These are phyloP conservation scores for Pisolithus sp. DNA, from an alignment of 768 basidiomycete species.

Conservation along the genomic window DNA sequence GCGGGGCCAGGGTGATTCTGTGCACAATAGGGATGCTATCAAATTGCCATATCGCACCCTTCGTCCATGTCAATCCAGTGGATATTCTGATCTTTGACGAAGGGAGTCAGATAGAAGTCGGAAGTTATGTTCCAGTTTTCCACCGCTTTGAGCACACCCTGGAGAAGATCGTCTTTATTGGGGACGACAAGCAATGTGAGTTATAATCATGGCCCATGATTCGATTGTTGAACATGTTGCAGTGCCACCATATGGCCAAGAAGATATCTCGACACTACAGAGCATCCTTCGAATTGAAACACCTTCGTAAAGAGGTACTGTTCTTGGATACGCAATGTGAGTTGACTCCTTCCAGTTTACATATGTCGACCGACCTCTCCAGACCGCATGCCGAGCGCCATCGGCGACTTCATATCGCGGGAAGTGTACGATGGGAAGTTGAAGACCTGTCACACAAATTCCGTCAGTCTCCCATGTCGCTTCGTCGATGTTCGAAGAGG, in stretches of 20 bases:
- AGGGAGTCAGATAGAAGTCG: constrained; percentile 40
- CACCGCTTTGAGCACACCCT: constrained; percentile 20
- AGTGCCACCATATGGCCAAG: constrained; percentile 80
- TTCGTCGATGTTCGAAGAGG: constrained; percentile 36
- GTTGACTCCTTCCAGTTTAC: constrained; percentile 10
- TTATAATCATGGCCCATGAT: background rate
- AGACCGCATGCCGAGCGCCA: constrained; percentile 81
- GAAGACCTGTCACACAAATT: constrained; percentile 45
- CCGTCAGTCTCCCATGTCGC: constrained; percentile 25
- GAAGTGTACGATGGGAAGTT: constrained; percentile 57
- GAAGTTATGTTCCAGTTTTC: constrained; percentile 34
- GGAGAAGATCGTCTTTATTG: constrained; percentile 33
- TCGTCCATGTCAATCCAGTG: constrained; percentile 27
- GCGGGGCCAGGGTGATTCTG: constrained; percentile 33
- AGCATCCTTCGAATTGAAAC: constrained; percentile 71
- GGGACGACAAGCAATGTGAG: constrained; percentile 34
- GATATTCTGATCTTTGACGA: constrained; percentile 40
- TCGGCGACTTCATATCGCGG: constrained; percentile 64
- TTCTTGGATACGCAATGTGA: constrained; percentile 73
- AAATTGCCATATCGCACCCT: constrained; percentile 11
- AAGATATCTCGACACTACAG: constrained; percentile 54
- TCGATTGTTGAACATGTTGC: background rate
- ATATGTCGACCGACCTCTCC: background rate
- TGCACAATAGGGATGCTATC: constrained; percentile 46
- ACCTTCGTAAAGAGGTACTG: constrained; percentile 41